These are phyloP conservation scores for Gonapodya sp. DNA, from an alignment of 192 early-diverging fungal genomes.

Conservation along the genomic window DNA sequence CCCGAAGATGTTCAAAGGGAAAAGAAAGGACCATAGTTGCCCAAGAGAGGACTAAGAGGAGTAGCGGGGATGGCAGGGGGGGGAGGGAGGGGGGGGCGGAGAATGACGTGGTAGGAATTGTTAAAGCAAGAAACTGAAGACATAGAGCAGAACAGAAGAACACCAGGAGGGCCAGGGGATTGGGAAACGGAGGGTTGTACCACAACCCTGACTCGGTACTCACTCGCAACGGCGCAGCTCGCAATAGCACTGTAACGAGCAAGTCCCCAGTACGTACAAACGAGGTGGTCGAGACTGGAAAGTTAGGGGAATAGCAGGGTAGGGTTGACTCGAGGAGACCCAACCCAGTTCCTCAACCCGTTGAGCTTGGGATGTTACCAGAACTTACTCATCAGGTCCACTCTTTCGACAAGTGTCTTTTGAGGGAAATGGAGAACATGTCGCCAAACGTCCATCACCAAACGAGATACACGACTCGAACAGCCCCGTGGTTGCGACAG, in stretches of 20 bases:
- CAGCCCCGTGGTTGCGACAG: neutral
- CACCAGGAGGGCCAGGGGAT: no score
- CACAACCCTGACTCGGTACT: no score
- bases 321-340: no score
- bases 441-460: neutral
- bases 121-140: no score
- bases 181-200: no score
- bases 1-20: neutral
- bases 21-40: neutral
- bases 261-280: neutral
- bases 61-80: no score
- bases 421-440: neutral
- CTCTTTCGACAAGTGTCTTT: neutral
- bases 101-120: no score
- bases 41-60: neutral
- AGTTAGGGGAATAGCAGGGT: neutral
- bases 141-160: no score
- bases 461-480: neutral
- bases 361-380: no score
- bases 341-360: no score
- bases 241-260: neutral
- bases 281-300: neutral
- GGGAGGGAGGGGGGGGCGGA: no score
- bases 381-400: neutral
- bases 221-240: neutral